These are phyloP conservation scores for Ustilago curta DNA, from an alignment of 1,284 basidiomycete species.

Conservation along the genomic window DNA sequence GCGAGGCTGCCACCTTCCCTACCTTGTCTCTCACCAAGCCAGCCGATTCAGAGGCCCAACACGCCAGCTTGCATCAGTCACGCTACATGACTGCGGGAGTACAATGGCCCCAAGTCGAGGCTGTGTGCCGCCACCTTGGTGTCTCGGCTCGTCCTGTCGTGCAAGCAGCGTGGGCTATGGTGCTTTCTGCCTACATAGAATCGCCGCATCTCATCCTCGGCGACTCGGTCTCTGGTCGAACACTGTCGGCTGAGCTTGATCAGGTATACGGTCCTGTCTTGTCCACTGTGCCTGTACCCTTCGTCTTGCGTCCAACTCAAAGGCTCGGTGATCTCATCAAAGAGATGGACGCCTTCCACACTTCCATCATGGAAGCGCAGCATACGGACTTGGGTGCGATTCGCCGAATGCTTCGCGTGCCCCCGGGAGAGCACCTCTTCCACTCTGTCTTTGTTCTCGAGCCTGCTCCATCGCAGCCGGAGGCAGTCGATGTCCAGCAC, in stretches of 20 bases:
- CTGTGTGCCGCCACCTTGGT: conserved; percentile 45
- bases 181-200: conserved; percentile 63
- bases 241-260: conserved; percentile 43
- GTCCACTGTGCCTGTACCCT: conserved; percentile 64
- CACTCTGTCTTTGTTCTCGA: conserved; percentile 68
- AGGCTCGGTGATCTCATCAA: conserved; percentile 44
- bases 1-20: conserved; percentile 39
- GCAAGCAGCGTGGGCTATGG: conserved; percentile 67
- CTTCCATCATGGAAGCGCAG: conserved; percentile 42
- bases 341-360: conserved; percentile 48
- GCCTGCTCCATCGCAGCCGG: conserved; percentile 20
- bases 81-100: conserved; percentile 23
- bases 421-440: conserved; percentile 60
- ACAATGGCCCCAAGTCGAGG: conserved; percentile 46
- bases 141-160: conserved; percentile 67
- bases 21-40: conserved; percentile 17
- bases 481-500: neutral
- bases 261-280: conserved; percentile 61
- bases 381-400: conserved; percentile 57
- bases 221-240: conserved; percentile 62
- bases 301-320: conserved; percentile 29
- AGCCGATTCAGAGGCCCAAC: conserved; percentile 5
- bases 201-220: conserved; percentile 62
- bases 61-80: conserved; percentile 32
- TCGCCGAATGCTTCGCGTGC: conserved; percentile 55